Evolutionary conservation across 768 basidiomycete genomes (phyloP), one percentile per base, ranked within the genome.

Genomic region (Rhizopogon vinicolor): DNA sequence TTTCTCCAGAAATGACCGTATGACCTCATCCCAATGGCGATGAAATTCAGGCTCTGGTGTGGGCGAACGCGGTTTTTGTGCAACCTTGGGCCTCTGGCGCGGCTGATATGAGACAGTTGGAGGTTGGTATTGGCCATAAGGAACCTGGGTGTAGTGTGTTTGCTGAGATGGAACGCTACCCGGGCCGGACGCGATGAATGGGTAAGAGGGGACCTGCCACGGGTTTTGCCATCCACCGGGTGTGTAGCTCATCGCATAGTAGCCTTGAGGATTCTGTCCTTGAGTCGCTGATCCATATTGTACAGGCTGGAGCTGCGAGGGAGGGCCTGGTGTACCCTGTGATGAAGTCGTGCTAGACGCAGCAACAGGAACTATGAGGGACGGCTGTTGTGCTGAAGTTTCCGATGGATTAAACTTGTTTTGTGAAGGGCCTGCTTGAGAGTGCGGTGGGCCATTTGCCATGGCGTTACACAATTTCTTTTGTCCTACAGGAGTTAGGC

Each of bases 11-110:
- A 90, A 90, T 7, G 71, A 62, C 50, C 73, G 74, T 29, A 89
- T 59, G 10, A 77, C 76, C 22, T 75, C 69, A 56, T 89, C 86
- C 87, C 87, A 90, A 53, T 85, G 73, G 55, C 75, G 73, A 60
- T 76, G 80, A 7, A 74, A 67, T n/a, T 62, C 68, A 5, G 75
- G 75, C n/a, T 77, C 75, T n/a, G 76, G 70, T 6, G 67, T 68
- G 16, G 72, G 70, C 5, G 68, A 65, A 10, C 68, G 68, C n/a
- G 59, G 65, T 37, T 65, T 66, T 6, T 61, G 59, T 13, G 56
- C 62, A 2, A 55, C 59, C 31, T 70, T 70, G 29, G 44, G n/a
- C 29, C 66, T 68, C 60, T 68, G 68, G n/a, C 70, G 68, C 3
- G 64, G 63, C 7, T 71, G 65, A 22, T 72, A 71, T 14, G 67